phyloP scores from a whole-genome alignment of 495 filamentous ascomycete genomes.

The Penicillium malachiteum region DNA sequence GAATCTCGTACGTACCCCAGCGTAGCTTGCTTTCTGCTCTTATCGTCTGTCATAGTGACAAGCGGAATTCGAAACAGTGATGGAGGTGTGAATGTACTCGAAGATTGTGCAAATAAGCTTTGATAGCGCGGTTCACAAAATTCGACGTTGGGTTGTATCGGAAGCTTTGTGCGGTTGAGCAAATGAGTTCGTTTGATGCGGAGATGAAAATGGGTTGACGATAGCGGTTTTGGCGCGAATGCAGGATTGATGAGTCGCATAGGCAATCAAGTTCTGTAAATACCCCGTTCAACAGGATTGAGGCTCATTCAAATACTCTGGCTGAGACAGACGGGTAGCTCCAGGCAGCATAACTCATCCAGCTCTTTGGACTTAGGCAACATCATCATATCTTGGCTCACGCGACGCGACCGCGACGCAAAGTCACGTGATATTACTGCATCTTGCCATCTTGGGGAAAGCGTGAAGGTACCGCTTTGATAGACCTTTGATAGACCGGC shows the following conservation, averaged over 20 bases:
- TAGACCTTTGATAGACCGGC: neutral
- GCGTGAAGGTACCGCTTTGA: neutral
- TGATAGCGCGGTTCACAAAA: neutral
- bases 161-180: neutral
- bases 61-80: neutral
- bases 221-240: conserved; percentile 22
- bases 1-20: conserved; percentile 86
- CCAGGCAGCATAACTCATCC: neutral
- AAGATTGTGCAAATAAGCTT: neutral
- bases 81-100: neutral
- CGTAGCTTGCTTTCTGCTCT: conserved; percentile 72
- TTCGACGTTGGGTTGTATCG: neutral
- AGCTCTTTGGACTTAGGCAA: too few species aligned
- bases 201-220: conserved; percentile 11
- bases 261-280: conserved; percentile 9
- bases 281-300: too few species aligned
- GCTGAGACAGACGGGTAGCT: conserved; percentile 9
- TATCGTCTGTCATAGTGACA: conserved; percentile 39
- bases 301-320: neutral
- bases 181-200: neutral
- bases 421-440: conserved; percentile 30
- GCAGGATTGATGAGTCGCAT: conserved; percentile 28
- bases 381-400: conserved; percentile 1
- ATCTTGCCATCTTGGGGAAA: conserved; percentile 1
- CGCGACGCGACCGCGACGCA: conserved; percentile 39